Conservation (phyloP, 495 filamentous ascomycete species). For the Pseudoneurospora amorphoporcata region DNA sequence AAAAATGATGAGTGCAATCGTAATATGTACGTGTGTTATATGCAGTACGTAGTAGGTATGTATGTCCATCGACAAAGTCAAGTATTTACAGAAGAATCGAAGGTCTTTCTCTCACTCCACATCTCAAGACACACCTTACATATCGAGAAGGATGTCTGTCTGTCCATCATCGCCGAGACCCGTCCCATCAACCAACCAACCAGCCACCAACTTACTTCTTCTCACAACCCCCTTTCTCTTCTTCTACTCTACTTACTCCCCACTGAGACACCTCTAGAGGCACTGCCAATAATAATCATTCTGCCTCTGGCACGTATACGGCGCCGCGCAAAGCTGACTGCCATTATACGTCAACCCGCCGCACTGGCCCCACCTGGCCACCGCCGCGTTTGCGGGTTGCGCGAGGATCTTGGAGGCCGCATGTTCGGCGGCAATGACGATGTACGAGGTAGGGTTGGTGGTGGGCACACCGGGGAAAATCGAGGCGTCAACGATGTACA, state of each 20-base stretch:
- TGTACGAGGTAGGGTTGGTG: slow-evolving; percentile 50
- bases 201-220: neutral
- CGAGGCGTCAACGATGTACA: slow-evolving; percentile 53
- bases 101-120: no score
- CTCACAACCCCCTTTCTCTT: neutral
- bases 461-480: slow-evolving; percentile 54
- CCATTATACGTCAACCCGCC: slow-evolving; percentile 28
- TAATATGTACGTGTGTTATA: neutral
- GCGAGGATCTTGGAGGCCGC: slow-evolving; percentile 41
- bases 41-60: no score
- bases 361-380: slow-evolving; percentile 28
- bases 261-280: neutral
- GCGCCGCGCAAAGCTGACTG: slow-evolving; percentile 10
- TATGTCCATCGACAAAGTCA: neutral
- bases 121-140: neutral
- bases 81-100: neutral
- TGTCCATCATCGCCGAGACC: neutral
- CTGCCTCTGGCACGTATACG: slow-evolving; percentile 10
- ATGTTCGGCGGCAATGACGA: slow-evolving; percentile 48
- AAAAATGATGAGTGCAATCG: neutral
- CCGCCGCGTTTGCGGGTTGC: slow-evolving; percentile 14
- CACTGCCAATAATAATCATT: slow-evolving; percentile 24
- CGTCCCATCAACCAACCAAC: neutral
- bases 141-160: no score
- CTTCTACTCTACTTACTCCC: neutral